phyloP scores from a whole-genome alignment of 305 asterid genomes.

The Fraxinus latifolia region DNA sequence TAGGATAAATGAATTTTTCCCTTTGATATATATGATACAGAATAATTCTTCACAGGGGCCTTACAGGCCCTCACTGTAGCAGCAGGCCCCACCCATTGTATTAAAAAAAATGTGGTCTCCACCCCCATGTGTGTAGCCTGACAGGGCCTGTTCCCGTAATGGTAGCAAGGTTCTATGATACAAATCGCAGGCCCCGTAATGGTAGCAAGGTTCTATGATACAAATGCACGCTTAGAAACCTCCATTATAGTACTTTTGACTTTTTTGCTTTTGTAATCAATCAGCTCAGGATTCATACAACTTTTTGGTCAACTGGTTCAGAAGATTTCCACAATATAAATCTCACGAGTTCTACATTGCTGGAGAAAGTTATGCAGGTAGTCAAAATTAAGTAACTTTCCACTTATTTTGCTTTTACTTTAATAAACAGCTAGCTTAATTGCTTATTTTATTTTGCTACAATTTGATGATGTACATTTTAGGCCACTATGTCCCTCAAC shows the following conservation, averaged over 20 bases:
- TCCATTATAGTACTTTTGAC: not conserved
- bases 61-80: no score
- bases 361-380: constrained; percentile 92
- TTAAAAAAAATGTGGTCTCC: no score
- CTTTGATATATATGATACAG: no score
- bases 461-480: not conserved
- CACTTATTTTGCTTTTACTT: not conserved
- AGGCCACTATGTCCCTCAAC: constrained; percentile 94
- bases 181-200: no score
- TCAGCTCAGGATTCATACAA: constrained; percentile 72
- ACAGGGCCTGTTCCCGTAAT: no score
- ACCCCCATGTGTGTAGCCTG: no score
- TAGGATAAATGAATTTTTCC: no score
- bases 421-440: not conserved
- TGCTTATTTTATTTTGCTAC: not conserved
- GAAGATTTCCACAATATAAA: constrained; percentile 76
- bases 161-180: no score
- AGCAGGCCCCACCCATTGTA: no score
- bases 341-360: constrained; percentile 73
- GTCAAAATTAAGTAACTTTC: not conserved
- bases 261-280: not conserved
- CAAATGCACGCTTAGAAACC: not conserved
- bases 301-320: constrained; percentile 72
- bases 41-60: no score
- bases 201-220: no score